Evolutionary conservation across 2,329 filamentous ascomycete genomes (phyloP).

Genomic region (Hypoxylon sp.): DNA sequence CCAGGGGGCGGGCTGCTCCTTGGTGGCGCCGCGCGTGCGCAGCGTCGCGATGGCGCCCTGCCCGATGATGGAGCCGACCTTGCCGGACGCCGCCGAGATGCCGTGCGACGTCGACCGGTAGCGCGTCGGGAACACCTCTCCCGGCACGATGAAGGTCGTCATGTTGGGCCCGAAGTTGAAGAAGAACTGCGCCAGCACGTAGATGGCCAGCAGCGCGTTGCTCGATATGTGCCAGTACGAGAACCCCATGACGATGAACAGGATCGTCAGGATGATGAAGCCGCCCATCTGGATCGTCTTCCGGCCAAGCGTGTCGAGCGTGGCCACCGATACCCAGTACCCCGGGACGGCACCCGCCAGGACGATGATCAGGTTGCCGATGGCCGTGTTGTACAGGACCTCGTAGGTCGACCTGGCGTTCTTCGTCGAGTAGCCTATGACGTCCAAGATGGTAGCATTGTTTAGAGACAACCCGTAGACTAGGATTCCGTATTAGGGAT

Average conservation of each 20-base stretch:
- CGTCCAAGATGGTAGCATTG: slow-evolving; percentile 74
- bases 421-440: slow-evolving; percentile 74
- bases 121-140: slow-evolving; percentile 64
- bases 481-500: slow-evolving; percentile 43
- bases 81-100: slow-evolving; percentile 63
- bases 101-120: slow-evolving; percentile 66
- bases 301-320: slow-evolving; percentile 76
- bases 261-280: slow-evolving; percentile 66
- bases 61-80: slow-evolving; percentile 64
- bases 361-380: slow-evolving; percentile 81
- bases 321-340: slow-evolving; percentile 81
- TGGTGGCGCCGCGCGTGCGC: slow-evolving; percentile 54
- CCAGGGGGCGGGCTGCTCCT: slow-evolving; percentile 63
- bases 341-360: slow-evolving; percentile 81
- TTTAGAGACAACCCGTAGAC: slow-evolving; percentile 75
- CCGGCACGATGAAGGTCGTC: slow-evolving; percentile 65
- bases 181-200: slow-evolving; percentile 65
- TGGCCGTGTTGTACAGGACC: slow-evolving; percentile 74
- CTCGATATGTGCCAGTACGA: slow-evolving; percentile 62
- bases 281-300: slow-evolving; percentile 78
- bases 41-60: slow-evolving; percentile 66
- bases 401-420: slow-evolving; percentile 67
- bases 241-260: slow-evolving; percentile 68
- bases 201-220: slow-evolving; percentile 63
- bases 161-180: slow-evolving; percentile 67